Percentiles rank a stretch among this genome's conserved stretches.
Conservation (phyloP, 345 rosid genomes). For the Gossypium stocksii region DNA sequence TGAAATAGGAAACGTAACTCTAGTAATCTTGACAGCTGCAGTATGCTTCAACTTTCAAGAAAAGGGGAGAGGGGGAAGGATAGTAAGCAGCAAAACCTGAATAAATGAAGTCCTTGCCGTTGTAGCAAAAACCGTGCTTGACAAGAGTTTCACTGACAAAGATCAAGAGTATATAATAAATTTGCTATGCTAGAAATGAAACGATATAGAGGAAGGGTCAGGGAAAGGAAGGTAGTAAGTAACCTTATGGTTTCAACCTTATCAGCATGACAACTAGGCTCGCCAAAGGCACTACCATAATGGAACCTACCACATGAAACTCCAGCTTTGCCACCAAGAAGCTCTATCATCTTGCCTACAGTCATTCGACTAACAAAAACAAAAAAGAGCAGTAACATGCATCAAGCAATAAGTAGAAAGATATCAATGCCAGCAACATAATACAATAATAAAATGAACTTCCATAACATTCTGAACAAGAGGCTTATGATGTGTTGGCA, state of each 20-base stretch:
- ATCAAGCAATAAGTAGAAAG: neutral
- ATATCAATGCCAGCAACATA: neutral
- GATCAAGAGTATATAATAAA: conserved; percentile 10
- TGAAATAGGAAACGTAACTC: neutral
- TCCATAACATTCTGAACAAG: neutral
- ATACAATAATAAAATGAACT: neutral
- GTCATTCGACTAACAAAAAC: conserved; percentile 81
- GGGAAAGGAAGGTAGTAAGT: neutral
- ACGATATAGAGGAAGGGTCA: neutral
- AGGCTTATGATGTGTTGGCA: neutral
- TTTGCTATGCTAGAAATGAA: neutral
- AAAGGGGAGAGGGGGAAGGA: neutral
- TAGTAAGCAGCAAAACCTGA: conserved; percentile 50
- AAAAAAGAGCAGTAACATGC: conserved; percentile 15
- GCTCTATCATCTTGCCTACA: conserved; percentile 98
- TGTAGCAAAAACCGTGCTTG: conserved; percentile 72
- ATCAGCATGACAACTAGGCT: conserved; percentile 94
- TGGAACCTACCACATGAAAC: conserved; percentile 80
- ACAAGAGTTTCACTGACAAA: conserved; percentile 71
- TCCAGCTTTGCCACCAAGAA: conserved; percentile 93
- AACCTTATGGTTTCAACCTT: conserved; percentile 78
- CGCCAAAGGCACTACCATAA: conserved; percentile 98
- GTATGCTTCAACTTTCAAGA: conserved; percentile 1
- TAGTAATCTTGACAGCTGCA: neutral
- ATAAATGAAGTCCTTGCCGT: conserved; percentile 85